phyloP scores from a whole-genome alignment of 2,329 filamentous ascomycete genomes.

The Fusarium sp. region DNA sequence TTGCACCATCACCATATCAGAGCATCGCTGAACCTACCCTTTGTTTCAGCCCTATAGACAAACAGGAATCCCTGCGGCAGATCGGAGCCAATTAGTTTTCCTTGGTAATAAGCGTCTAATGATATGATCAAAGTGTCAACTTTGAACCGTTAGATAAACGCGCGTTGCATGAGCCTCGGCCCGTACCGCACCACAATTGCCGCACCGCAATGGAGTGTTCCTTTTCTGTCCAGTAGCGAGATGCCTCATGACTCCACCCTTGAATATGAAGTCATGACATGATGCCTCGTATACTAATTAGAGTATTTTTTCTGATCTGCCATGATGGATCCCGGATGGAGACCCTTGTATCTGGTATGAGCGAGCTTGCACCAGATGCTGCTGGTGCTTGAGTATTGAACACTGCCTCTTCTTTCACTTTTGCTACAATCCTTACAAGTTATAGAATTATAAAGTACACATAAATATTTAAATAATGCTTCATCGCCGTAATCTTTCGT shows the following conservation, averaged over 20 bases:
- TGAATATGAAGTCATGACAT: background rate
- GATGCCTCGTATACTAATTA: background rate
- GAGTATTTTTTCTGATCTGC: background rate
- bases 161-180: constrained; percentile 19
- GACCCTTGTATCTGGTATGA: fast-evolving
- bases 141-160: background rate
- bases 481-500: no score
- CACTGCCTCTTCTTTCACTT: fast-evolving
- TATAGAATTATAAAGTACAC: no score
- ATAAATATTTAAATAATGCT: background rate
- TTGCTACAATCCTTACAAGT: fast-evolving
- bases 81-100: background rate
- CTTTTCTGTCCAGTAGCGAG: background rate
- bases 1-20: background rate
- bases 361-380: background rate
- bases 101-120: background rate
- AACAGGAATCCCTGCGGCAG: background rate
- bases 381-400: background rate
- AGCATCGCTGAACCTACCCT: background rate
- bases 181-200: constrained; percentile 15
- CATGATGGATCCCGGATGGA: background rate
- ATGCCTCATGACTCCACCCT: background rate
- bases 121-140: background rate
- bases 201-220: background rate
- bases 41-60: background rate